phyloP scores from a whole-genome alignment of 148 eudicot genomes.

The Gaultheria prostrata region DNA sequence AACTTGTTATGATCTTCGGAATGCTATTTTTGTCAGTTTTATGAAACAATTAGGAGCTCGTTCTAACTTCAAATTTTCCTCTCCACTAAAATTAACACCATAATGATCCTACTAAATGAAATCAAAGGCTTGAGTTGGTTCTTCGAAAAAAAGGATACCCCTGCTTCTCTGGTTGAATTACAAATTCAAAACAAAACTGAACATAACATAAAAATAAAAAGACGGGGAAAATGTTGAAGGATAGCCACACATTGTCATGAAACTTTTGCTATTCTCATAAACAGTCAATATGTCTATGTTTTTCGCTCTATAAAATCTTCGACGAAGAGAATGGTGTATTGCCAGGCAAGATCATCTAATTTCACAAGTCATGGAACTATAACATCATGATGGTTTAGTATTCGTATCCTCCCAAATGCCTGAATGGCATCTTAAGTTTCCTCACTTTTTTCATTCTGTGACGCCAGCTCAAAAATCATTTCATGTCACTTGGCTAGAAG shows the following conservation, averaged over 20 bases:
- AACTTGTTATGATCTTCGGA: not conserved
- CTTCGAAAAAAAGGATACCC: too few species aligned
- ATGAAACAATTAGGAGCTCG: not conserved
- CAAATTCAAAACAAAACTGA: too few species aligned
- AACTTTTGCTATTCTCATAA: too few species aligned
- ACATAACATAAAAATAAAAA: too few species aligned
- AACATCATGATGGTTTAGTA: not conserved
- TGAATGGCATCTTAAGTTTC: not conserved
- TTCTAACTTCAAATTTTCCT: too few species aligned
- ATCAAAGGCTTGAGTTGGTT: too few species aligned
- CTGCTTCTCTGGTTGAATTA: too few species aligned
- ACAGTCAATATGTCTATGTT: not conserved
- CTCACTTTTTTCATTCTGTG: not conserved
- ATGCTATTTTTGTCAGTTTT: not conserved
- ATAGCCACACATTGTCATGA: too few species aligned
- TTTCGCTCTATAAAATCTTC: too few species aligned
- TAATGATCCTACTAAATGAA: too few species aligned
- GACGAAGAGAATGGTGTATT: not conserved
- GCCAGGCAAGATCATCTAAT: not conserved
- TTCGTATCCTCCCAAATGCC: not conserved
- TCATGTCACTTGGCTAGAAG: not conserved
- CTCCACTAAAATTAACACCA: too few species aligned
- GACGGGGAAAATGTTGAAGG: too few species aligned
- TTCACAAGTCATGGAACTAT: not conserved
- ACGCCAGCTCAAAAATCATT: not conserved